Evolutionary conservation across 2,329 filamentous ascomycete genomes (phyloP).

Genomic region (Paecilomyces dactylethromorphus): DNA sequence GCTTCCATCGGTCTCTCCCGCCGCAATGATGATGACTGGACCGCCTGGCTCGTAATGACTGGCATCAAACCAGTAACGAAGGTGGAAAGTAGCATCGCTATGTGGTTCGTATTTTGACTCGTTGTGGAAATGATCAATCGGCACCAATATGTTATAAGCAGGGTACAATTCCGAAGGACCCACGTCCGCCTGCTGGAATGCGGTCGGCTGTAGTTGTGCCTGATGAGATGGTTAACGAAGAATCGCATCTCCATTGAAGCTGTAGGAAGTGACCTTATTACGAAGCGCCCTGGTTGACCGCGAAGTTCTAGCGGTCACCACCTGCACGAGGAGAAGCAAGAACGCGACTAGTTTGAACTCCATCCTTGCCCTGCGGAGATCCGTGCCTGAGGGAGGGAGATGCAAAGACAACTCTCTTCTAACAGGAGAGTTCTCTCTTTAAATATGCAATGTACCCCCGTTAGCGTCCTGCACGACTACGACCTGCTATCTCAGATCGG

Average conservation of each 20-base stretch:
- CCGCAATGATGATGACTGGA: conserved; percentile 70
- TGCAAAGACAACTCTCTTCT: not conserved
- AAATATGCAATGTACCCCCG: not conserved
- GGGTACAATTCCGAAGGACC: conserved; percentile 30
- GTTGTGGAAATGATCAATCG: conserved; percentile 78
- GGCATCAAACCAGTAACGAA: conserved; percentile 80
- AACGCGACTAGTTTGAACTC: not conserved
- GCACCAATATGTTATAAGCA: conserved; percentile 48
- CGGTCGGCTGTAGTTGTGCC: not conserved
- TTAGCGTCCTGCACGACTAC: not conserved
- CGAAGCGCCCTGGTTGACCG: not conserved
- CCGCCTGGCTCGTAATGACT: conserved; percentile 69
- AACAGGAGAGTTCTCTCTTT: not conserved
- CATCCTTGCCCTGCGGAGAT: not conserved
- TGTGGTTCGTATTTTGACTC: conserved; percentile 73
- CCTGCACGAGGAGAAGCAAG: not conserved
- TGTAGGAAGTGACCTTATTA: not conserved
- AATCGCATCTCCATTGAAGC: not conserved
- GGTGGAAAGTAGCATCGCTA: conserved; percentile 57
- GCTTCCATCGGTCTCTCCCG: conserved; percentile 59
- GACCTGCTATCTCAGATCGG: not conserved
- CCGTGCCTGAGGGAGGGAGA: not conserved
- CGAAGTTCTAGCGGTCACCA: not conserved
- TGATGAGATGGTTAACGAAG: not conserved
- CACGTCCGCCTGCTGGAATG: not conserved